These are phyloP conservation scores for Raphanus hybrid DNA, from an alignment of 441 rosid genomes.

Conservation along the genomic window DNA sequence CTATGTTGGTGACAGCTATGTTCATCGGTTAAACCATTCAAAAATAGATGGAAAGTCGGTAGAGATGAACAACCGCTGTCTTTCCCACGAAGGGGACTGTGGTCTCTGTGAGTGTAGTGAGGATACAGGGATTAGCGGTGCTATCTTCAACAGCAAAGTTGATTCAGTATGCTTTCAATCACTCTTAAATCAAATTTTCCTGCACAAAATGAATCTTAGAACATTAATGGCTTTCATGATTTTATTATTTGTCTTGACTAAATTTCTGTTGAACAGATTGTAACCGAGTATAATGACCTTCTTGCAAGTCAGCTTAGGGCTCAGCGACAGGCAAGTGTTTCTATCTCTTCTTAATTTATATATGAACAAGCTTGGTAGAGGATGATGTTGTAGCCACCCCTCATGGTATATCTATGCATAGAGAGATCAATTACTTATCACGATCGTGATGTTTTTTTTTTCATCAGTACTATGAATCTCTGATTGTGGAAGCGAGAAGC, in stretches of 20 bases:
- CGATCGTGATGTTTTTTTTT: not conserved
- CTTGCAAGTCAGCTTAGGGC: slow-evolving; percentile 81
- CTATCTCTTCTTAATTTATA: slow-evolving; percentile 4
- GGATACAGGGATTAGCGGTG: slow-evolving; percentile 80
- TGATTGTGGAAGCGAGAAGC: slow-evolving; percentile 76
- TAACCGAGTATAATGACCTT: slow-evolving; percentile 84
- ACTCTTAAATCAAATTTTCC: not conserved
- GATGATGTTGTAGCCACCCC: slow-evolving; percentile 12
- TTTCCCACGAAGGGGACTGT: slow-evolving; percentile 66
- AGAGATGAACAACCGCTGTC: slow-evolving; percentile 62
- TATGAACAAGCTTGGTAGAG: slow-evolving; percentile 15
- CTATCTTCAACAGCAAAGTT: slow-evolving; percentile 82
- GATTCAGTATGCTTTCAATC: slow-evolving; percentile 63
- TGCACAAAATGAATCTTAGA: not conserved
- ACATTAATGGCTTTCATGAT: not conserved
- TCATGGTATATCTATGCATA: not conserved
- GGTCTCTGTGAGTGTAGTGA: slow-evolving; percentile 68
- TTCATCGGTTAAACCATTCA: slow-evolving; percentile 90
- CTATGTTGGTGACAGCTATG: slow-evolving; percentile 94
- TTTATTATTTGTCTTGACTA: not conserved
- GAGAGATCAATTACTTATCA: slow-evolving; percentile 8
- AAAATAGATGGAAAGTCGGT: slow-evolving; percentile 73
- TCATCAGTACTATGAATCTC: slow-evolving; percentile 86
- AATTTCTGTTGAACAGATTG: slow-evolving; percentile 58
- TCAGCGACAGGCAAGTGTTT: slow-evolving; percentile 82